Evolutionary conservation across 495 filamentous ascomycete species (phyloP).

Genomic region (Symbiotaphrina buchneri): DNA sequence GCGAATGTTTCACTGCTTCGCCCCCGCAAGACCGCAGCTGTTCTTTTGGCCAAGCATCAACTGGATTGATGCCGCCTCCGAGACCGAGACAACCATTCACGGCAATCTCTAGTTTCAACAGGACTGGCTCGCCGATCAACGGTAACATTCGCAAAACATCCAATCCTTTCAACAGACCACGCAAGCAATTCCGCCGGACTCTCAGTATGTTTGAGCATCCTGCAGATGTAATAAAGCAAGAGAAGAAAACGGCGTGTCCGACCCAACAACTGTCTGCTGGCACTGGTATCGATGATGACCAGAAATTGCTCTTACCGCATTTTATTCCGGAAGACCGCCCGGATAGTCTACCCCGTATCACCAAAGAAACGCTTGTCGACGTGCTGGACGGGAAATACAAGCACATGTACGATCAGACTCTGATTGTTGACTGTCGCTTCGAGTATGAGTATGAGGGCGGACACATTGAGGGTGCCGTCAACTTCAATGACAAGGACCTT

Average conservation of each 20-base stretch:
- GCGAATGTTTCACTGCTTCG: slow-evolving; percentile 61
- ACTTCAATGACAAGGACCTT: slow-evolving; percentile 86
- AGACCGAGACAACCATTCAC: slow-evolving; percentile 39
- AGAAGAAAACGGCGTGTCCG: slow-evolving; percentile 31
- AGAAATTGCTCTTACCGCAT: slow-evolving; percentile 52
- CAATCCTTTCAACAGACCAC: slow-evolving; percentile 49
- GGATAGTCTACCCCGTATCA: slow-evolving; percentile 73
- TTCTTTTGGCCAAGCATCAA: slow-evolving; percentile 28
- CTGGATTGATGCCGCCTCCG: slow-evolving; percentile 22
- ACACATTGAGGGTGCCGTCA: slow-evolving; percentile 79
- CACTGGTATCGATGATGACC: slow-evolving; percentile 48
- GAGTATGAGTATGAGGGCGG: slow-evolving; percentile 97
- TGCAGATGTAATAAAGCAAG: slow-evolving; percentile 57
- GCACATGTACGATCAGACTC: slow-evolving; percentile 45
- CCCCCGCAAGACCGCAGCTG: slow-evolving; percentile 34
- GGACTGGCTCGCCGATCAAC: slow-evolving; percentile 49
- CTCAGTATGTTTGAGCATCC: slow-evolving; percentile 95
- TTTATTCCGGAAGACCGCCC: slow-evolving; percentile 62
- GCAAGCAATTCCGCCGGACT: slow-evolving; percentile 75
- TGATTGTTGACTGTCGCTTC: slow-evolving; percentile 91
- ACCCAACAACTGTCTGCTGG: slow-evolving; percentile 37
- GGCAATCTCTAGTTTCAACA: slow-evolving; percentile 23
- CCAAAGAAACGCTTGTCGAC: slow-evolving; percentile 50
- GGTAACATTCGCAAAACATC: slow-evolving; percentile 47
- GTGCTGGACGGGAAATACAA: slow-evolving; percentile 75